Evolutionary conservation across 192 early-diverging fungal genomes (phyloP), one percentile per base, ranked within the genome.

Genomic region (Podila verticillata): DNA sequence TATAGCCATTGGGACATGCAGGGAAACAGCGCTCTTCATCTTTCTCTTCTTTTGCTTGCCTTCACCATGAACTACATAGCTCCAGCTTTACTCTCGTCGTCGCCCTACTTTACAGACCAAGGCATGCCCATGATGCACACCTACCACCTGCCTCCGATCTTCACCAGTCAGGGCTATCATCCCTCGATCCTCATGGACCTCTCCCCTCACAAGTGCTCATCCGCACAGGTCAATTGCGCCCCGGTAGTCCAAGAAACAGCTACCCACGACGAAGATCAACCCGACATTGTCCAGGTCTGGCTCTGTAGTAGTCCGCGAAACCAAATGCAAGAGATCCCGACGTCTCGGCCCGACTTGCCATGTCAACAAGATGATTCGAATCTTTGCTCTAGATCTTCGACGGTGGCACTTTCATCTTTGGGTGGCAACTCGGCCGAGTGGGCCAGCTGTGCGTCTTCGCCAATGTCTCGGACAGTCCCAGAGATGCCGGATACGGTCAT

Each of bases 171-270:
- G 15, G 75, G 75, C 24, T 80, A 80, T n/a, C 65, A 72, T 26
- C 75, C 75, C 9, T 72, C 75, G 10, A 72, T 80, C 39, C 60
- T 80, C n/a, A 62, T 72, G 64, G 75, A 72, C 31, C 30, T 22
- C 34, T 72, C 49, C 22, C 44, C 64, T 19, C 57, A 57, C 22
- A 17, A 13, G 10, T 4, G 22, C 1, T 54, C 20, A 10, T 10
- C 9, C 15, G 28, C 22, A 5, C 29, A 30, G 49, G 22, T n/a
- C n/a, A 54, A n/a, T 1, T n/a, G 22, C 51, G 22, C 22, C 1
- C 24, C 51, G 1, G 24, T 54, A 22, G 51, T 54, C 51, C 51
- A 24, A 9, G n/a, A 54, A 26, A 54, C 51, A 5, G 22, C 51
- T 5, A 24, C n/a, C 9, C n/a, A 54, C 51, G 1, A 2, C 24